Evolutionary conservation across 1,284 basidiomycete genomes (phyloP), one percentile per base, ranked within the genome.

Genomic region (Inonotus obliquus): DNA sequence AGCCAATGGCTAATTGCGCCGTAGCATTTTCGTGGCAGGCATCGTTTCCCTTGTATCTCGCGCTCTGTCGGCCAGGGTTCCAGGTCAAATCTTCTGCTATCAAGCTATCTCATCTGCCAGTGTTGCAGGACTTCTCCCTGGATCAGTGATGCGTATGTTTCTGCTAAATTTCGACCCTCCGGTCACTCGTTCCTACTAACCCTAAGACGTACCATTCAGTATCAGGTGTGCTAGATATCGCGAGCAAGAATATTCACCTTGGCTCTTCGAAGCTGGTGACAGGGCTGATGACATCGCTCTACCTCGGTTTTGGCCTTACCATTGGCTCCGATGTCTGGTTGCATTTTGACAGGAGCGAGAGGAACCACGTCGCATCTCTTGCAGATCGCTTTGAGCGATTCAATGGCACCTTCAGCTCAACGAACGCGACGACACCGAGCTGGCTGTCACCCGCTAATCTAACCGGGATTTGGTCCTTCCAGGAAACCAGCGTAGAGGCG

Each of bases 241-340:
- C 59, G 27, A 61, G 52, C 29, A 44, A 55, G 14, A 61, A 64
- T 38, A 48, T 64, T 17, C 14, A 53, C 19, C 52, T 61, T 14
- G 63, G 63, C 6, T 54, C 56, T 10, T 37, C 63, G 19, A 64
- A 64, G 37, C 10, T 64, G 9, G 56, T 61, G 11, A 14, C 59
- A 4, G 63, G 59, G 11, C 27, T 64, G 17, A 61, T 61, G 59
- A 64, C 63, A 21, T 64, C 63, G 7, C 57, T 64, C 13, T 61
- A 58, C 35, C 56, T 64, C 29, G 78, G 79, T 3, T 80, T 79
- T 63, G 77, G 77, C 19, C 76, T 80, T 61, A 74, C 76, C 11
- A 74, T 80, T 59, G 79, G 79, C 45, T 77, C 76, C 11, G 78
- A 80, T 65, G 59, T 79, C 19, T 79, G 75, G 65, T 77, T 75